phyloP scores from a whole-genome alignment of 1,139 yeast species.

The Wickerhamomyces sp. region DNA sequence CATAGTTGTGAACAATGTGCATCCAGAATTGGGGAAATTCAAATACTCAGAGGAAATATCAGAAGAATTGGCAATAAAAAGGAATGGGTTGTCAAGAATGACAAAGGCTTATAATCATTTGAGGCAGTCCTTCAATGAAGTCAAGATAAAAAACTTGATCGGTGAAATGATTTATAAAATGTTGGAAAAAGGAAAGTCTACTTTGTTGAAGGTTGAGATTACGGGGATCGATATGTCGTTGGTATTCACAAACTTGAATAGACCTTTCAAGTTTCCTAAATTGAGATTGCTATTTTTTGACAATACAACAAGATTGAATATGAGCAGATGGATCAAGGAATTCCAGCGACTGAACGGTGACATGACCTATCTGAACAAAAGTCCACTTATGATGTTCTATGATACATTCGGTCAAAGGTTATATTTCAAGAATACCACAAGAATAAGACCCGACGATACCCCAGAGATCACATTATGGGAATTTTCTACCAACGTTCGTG shows the following conservation, averaged over 20 bases:
- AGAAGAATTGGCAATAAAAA: slow-evolving; percentile 3
- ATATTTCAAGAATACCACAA: slow-evolving; percentile 9
- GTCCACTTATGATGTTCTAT: slow-evolving; percentile 18
- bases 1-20: slow-evolving; percentile 3
- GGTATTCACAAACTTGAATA: slow-evolving; percentile 10
- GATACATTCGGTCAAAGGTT: slow-evolving; percentile 19
- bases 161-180: slow-evolving; percentile 6
- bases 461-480: slow-evolving; percentile 9
- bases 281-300: slow-evolving; percentile 25
- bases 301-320: slow-evolving; percentile 18
- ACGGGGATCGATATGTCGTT: slow-evolving; percentile 21
- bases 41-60: background rate
- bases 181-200: slow-evolving; percentile 1
- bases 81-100: background rate
- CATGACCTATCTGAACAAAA: slow-evolving; percentile 7
- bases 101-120: background rate
- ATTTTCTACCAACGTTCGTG: slow-evolving; percentile 2
- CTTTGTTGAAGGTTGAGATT: slow-evolving; percentile 16
- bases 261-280: slow-evolving; percentile 13
- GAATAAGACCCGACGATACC: background rate
- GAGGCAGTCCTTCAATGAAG: background rate
- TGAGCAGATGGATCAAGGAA: slow-evolving; percentile 18
- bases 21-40: slow-evolving; percentile 10
- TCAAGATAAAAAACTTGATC: background rate
- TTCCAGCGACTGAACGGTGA: slow-evolving; percentile 16